Evolutionary conservation across 202 grass and related monocot genomes (phyloP), one percentile per base, ranked within the genome.

Genomic region (Elaeis oleifera): DNA sequence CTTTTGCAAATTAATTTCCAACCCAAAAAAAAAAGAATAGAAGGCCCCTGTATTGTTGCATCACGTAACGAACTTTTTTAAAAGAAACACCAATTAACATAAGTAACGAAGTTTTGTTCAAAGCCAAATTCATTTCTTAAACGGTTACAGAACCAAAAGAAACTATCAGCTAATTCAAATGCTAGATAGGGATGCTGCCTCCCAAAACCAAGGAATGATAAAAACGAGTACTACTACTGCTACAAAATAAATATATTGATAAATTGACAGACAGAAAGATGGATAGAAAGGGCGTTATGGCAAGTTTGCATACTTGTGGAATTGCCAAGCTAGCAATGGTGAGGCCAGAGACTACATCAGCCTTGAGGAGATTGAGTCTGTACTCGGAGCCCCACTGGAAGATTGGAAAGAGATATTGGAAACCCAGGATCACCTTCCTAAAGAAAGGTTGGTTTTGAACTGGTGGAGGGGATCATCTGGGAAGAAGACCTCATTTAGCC

Each of bases 271-370:
- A 0, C 5, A 53, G 20, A 5, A 0, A 51, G 1, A 21, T 44
- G n/a, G 20, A 3, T 22, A 51, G 17, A 50, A 50, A 14, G 11
- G 13, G 8, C 14, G 2, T 44, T 4, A 4, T 17, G n/a, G 5
- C 1, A 56, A 13, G 6, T 32, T 49, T 8, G 28, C 58, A 15
- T 71, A 82, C 95, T 82, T 99, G 95, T 0, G 95, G 95, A 29
- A 99, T 99, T 57, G 95, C 88, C 80, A 99, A 80, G 82, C 95
- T 99, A 27, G 95, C 95, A 84, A 99, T 99, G 86, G 95, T 99
- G 75, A 99, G 78, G 55, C 95, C 95, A 29, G 95, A 85, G 79
- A 99, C 21, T 64, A 77, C 78, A 51, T 99, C 95, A 69, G 95
- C 94, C 59, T 85, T 90, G 64, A 99, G 95, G 67, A 99, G 89